phyloP scores from a whole-genome alignment of 2,329 filamentous ascomycete species.

The Fusarium camptoceras region DNA sequence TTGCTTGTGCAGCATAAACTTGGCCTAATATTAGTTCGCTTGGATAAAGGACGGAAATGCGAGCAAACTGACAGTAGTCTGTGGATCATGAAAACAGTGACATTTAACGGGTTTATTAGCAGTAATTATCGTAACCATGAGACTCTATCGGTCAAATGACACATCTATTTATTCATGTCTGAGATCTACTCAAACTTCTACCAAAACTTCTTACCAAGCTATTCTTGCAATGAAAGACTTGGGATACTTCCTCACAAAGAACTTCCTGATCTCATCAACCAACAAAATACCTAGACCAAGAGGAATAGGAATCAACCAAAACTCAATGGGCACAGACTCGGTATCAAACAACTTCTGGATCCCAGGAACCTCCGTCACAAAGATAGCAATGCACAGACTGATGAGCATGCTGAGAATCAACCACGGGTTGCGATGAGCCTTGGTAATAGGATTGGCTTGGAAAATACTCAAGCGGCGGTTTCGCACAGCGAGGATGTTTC shows the following conservation, averaged over 20 bases:
- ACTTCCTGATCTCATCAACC: constrained; percentile 66
- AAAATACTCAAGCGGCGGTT: constrained; percentile 64
- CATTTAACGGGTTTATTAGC: neutral
- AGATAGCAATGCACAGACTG: constrained; percentile 63
- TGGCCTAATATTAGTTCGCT: neutral
- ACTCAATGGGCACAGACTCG: constrained; percentile 62
- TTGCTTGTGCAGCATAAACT: neutral
- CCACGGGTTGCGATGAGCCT: constrained; percentile 62
- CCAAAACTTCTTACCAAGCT: constrained; percentile 58
- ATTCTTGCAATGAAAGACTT: constrained; percentile 58
- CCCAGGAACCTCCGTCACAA: constrained; percentile 64
- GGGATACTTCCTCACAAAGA: constrained; percentile 60
- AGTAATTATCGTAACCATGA: neutral
- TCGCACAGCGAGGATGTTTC: constrained; percentile 63
- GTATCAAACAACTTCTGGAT: constrained; percentile 63
- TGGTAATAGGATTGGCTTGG: constrained; percentile 62
- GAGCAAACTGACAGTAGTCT: neutral
- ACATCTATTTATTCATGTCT: neutral
- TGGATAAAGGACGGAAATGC: neutral
- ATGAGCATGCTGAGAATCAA: constrained; percentile 59
- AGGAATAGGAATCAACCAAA: constrained; percentile 64
- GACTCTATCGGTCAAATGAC: neutral
- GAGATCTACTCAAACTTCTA: neutral
- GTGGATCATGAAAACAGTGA: neutral
- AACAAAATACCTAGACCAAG: constrained; percentile 62